phyloP scores from a whole-genome alignment of 2,329 filamentous ascomycete genomes.

The Ophiostoma himal-ulmi region DNA sequence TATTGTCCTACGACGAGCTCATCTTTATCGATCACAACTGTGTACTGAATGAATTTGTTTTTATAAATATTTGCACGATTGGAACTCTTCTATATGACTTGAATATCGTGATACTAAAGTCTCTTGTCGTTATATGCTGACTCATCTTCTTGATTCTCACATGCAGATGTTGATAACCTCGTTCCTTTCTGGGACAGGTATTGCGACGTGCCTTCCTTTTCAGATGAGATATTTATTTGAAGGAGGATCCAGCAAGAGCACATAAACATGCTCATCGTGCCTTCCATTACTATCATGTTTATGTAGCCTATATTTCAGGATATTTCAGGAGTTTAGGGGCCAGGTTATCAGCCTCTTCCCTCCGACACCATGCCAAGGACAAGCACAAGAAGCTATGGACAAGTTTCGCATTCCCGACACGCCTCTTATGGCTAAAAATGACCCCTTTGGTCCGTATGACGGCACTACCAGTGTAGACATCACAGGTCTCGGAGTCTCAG shows the following conservation, averaged over 20 bases:
- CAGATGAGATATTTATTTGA: neutral
- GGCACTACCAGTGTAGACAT: neutral
- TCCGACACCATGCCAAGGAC: neutral
- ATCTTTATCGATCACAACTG: too few species aligned
- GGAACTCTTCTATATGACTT: neutral
- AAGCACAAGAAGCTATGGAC: neutral
- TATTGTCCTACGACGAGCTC: neutral
- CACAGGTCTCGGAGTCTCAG: neutral
- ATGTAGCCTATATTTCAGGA: neutral
- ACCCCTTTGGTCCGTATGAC: neutral
- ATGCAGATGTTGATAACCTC: neutral
- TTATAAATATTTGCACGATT: neutral
- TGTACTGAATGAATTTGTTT: neutral
- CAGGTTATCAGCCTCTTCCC: neutral
- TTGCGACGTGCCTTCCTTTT: neutral
- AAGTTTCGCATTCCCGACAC: conserved; percentile 20
- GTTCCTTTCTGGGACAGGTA: neutral
- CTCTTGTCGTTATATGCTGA: neutral
- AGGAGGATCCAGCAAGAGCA: neutral
- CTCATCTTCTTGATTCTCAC: neutral
- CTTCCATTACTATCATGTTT: neutral
- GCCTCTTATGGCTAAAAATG: neutral
- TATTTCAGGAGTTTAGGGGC: neutral
- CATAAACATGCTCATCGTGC: conserved; percentile 2
- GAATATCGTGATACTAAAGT: neutral